These are phyloP conservation scores for Clitoria ternatea DNA, from an alignment of 306 rosid genomes.

Conservation along the genomic window DNA sequence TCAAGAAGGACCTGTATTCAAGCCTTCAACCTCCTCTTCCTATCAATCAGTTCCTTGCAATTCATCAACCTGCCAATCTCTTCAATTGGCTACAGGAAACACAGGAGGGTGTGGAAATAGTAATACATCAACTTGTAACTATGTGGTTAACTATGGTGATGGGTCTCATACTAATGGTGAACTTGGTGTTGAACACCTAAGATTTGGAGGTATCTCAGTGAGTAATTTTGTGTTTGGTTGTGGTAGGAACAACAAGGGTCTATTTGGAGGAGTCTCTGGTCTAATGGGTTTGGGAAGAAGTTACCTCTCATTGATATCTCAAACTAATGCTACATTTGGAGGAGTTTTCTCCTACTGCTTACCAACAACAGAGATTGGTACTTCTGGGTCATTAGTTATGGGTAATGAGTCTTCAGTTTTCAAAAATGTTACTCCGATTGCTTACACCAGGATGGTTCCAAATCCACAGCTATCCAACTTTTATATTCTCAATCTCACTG, in stretches of 20 bases:
- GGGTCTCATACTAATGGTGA: slow-evolving; percentile 64
- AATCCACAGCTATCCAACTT: slow-evolving; percentile 54
- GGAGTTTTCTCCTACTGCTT: slow-evolving; percentile 87
- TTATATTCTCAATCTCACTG: slow-evolving; percentile 68
- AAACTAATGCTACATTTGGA: slow-evolving; percentile 53
- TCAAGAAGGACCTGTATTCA: slow-evolving; percentile 68
- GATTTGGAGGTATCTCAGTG: slow-evolving; percentile 41
- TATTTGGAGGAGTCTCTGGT: slow-evolving; percentile 82
- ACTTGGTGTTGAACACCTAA: slow-evolving; percentile 50
- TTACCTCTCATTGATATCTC: slow-evolving; percentile 64
- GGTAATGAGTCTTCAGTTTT: slow-evolving; percentile 60
- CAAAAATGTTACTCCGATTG: slow-evolving; percentile 59
- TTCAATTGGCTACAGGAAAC: slow-evolving; percentile 44
- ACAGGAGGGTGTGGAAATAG: slow-evolving; percentile 38
- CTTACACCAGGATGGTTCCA: slow-evolving; percentile 64
- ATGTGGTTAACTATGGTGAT: slow-evolving; percentile 65
- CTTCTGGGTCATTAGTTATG: slow-evolving; percentile 73
- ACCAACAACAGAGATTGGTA: slow-evolving; percentile 49
- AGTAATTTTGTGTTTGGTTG: slow-evolving; percentile 67
- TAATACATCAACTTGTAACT: slow-evolving; percentile 39
- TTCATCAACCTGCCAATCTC: slow-evolving; percentile 53
- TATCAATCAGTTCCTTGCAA: slow-evolving; percentile 54
- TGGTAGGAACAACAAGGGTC: slow-evolving; percentile 70
- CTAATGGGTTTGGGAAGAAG: slow-evolving; percentile 78
- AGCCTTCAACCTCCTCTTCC: slow-evolving; percentile 59